phyloP scores from a whole-genome alignment of 2,329 filamentous ascomycete genomes.

The Penicillium sp. region DNA sequence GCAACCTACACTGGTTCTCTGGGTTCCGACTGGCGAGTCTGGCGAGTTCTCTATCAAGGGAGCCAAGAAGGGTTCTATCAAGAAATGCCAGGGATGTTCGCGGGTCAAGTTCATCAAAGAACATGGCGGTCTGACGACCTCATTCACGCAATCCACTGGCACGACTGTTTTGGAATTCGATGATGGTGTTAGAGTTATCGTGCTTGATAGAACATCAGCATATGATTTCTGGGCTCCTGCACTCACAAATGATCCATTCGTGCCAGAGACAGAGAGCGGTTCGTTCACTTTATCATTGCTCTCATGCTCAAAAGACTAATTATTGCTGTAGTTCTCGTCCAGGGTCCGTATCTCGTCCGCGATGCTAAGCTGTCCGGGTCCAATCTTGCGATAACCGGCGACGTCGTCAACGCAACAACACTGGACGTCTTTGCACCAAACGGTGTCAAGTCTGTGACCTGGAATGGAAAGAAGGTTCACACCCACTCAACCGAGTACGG shows the following conservation, averaged over 20 bases:
- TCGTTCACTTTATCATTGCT: neutral
- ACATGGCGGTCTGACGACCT: conserved; percentile 43
- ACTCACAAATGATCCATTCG: conserved; percentile 48
- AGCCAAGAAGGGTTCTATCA: conserved; percentile 35
- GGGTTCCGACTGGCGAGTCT: conserved; percentile 54
- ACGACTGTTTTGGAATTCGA: conserved; percentile 47
- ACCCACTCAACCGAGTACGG: conserved; percentile 39
- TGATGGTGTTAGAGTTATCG: conserved; percentile 50
- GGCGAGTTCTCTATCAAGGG: conserved; percentile 55
- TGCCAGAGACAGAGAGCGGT: conserved; percentile 49
- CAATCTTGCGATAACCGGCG: conserved; percentile 47
- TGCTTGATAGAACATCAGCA: conserved; percentile 55
- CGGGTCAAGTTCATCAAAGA: conserved; percentile 45
- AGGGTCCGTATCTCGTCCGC: conserved; percentile 55
- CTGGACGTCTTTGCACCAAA: conserved; percentile 52
- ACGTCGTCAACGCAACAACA: conserved; percentile 42
- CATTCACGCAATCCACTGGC: conserved; percentile 52
- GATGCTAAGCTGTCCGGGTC: conserved; percentile 40
- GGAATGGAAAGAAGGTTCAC: conserved; percentile 49
- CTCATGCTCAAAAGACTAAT: neutral
- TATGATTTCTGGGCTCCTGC: conserved; percentile 58
- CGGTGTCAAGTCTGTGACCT: conserved; percentile 46
- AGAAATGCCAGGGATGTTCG: conserved; percentile 42
- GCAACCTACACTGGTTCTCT: conserved; percentile 50
- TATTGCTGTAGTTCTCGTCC: conserved; percentile 46